These are phyloP conservation scores for Ustilago trichophora DNA, from an alignment of 1,284 basidiomycete species.

Conservation along the genomic window DNA sequence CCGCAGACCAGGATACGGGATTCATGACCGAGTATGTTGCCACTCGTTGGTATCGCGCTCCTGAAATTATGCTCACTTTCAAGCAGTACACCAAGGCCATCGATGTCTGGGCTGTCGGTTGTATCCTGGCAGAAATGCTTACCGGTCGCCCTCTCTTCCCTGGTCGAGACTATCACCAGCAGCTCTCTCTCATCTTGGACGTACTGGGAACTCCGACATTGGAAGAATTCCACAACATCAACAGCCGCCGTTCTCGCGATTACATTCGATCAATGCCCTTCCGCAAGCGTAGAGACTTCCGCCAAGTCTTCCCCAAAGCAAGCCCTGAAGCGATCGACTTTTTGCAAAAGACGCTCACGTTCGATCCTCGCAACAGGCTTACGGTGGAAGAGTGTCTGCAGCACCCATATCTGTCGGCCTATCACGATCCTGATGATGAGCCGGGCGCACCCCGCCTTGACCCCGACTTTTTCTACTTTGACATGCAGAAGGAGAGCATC, in stretches of 20 bases:
- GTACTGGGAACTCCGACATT: slow-evolving; percentile 73
- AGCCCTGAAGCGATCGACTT: slow-evolving; percentile 77
- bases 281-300: slow-evolving; percentile 82
- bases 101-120: slow-evolving; percentile 85
- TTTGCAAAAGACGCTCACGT: slow-evolving; percentile 84
- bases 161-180: slow-evolving; percentile 71
- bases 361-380: slow-evolving; percentile 67
- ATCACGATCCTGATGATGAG: slow-evolving; percentile 64
- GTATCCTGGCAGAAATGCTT: slow-evolving; percentile 92
- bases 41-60: slow-evolving; percentile 65
- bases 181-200: slow-evolving; percentile 73
- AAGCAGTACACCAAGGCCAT: slow-evolving; percentile 67
- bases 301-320: slow-evolving; percentile 79
- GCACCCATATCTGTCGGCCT: slow-evolving; percentile 61
- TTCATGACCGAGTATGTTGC: slow-evolving; percentile 67
- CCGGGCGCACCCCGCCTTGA: slow-evolving; percentile 53
- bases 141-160: slow-evolving; percentile 89
- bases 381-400: slow-evolving; percentile 63
- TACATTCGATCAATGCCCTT: slow-evolving; percentile 93
- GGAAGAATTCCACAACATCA: slow-evolving; percentile 75
- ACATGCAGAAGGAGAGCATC: slow-evolving; percentile 49
- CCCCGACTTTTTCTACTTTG: slow-evolving; percentile 55
- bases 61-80: slow-evolving; percentile 67
- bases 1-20: slow-evolving; percentile 61
- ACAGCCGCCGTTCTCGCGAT: slow-evolving; percentile 82